Conservation (phyloP, 768 basidiomycete species). For the Calocybe cyanea region DNA sequence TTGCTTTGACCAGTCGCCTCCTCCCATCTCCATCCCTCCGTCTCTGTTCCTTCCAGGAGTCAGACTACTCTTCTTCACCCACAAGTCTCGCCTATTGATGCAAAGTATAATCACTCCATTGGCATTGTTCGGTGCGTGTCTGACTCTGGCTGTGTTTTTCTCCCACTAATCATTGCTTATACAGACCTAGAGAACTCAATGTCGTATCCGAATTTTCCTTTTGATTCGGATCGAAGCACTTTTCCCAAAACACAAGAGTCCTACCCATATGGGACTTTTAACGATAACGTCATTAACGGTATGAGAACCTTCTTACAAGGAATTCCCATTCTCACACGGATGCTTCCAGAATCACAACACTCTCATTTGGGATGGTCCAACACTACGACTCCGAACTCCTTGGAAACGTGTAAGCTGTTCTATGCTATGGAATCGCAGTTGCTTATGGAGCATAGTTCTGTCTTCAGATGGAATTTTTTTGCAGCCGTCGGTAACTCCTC, state of each 20-base stretch:
- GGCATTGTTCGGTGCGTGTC: conserved; percentile 10
- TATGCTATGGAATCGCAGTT: too few species aligned
- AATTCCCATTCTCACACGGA: not conserved
- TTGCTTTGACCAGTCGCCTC: conserved; percentile 8
- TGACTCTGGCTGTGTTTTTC: too few species aligned
- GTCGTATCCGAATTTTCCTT: conserved; percentile 7
- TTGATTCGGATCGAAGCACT: conserved; percentile 7
- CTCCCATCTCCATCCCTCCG: conserved; percentile 5
- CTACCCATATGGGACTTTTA: not conserved
- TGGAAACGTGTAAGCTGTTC: too few species aligned
- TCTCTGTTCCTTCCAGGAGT: too few species aligned
- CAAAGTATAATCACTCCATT: conserved; percentile 7
- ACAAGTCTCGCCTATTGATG: conserved; percentile 1
- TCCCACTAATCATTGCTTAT: not conserved
- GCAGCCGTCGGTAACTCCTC: not conserved
- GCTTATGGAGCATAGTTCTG: too few species aligned
- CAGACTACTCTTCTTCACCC: too few species aligned
- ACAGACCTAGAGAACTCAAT: conserved; percentile 11
- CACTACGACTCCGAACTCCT: too few species aligned
- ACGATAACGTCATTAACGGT: not conserved
- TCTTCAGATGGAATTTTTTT: not conserved
- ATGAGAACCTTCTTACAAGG: not conserved
- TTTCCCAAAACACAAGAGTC: conserved; percentile 4
- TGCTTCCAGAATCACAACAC: not conserved
- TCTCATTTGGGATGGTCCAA: conserved; percentile 1